Evolutionary conservation across 2,329 filamentous ascomycete species (phyloP), one percentile per base, ranked within the genome.

Genomic region (Ophiostoma novo-ulmi): DNA sequence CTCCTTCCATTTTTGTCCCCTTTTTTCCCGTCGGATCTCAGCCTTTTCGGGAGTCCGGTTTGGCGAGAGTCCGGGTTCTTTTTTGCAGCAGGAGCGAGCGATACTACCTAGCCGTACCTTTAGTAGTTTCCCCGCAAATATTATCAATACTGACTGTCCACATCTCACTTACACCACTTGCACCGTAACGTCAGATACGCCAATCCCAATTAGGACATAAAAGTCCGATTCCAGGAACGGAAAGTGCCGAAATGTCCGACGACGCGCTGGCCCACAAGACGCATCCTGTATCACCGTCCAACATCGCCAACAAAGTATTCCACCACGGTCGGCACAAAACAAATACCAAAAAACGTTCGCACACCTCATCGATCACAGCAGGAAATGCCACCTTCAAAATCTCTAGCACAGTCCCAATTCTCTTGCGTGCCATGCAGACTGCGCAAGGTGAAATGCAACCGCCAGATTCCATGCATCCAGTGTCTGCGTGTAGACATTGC

Each of bases 51-150:
- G 72, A 65, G 67, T 73, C 72, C 72, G 72, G 69, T 52, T 66
- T 72, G 71, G 72, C 38, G 71, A 68, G 68, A 68, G 72, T 73
- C 72, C 72, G 70, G 38, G 66, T 67, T 70, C 20, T 61, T n/a
- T 22, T 11, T 55, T 55, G 6, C 10, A 22, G 61, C 31, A 36
- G 31, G 61, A 38, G 35, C 35, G 61, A 31, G 8, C 31, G 31
- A 36, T 17, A 36, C 26, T 11, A 64, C 61, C 35, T 36, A 63
- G 61, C 17, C 10, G 69, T 35, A n/a, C 3, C 8, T 8, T 35
- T 67, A 70, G 52, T 39, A 41, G 3, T 38, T 36, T 17, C 8
- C 3, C 5, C 5, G 14, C 61, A 11, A 3, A n/a, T 20, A 6
- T 1, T 20, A 48, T 38, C 35, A 14, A 38, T 17, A 38, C 14